Evolutionary conservation across 208 protist genomes (phyloP).

Genomic region (Wallacemonas sp.): DNA sequence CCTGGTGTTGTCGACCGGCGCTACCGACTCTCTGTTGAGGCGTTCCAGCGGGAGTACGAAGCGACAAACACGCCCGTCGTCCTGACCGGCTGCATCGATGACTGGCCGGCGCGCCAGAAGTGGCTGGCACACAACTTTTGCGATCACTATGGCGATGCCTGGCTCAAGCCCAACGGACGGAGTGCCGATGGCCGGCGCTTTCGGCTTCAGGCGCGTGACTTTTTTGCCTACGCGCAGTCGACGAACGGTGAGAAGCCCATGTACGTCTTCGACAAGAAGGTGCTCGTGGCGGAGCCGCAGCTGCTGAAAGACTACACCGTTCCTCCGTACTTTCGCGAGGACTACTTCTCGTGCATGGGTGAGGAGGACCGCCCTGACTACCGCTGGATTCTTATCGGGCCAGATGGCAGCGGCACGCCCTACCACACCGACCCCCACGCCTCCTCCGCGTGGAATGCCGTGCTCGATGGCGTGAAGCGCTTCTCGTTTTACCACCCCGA

Average conservation of each 20-base stretch:
- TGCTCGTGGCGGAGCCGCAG: constrained; percentile 4
- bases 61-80: constrained; percentile 32
- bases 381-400: constrained; percentile 40
- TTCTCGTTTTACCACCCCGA: constrained; percentile 44
- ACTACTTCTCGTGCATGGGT: constrained; percentile 36
- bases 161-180: constrained; percentile 39
- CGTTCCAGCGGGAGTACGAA: constrained; percentile 35
- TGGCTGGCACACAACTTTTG: constrained; percentile 24
- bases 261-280: constrained; percentile 56
- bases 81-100: constrained; percentile 37
- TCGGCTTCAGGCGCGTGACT: constrained; percentile 28
- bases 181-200: constrained; percentile 27
- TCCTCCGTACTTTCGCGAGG: constrained; percentile 31
- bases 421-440: constrained; percentile 50
- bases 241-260: constrained; percentile 41
- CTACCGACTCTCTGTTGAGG: constrained; percentile 17
- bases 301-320: constrained; percentile 30
- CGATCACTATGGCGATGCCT: constrained; percentile 1
- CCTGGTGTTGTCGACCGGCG: constrained; percentile 25
- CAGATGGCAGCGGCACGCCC: constrained; percentile 35
- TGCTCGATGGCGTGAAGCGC: constrained; percentile 36
- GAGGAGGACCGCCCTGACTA: constrained; percentile 46
- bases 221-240: constrained; percentile 26
- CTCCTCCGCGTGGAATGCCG: constrained; percentile 47
- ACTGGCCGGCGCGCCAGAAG: constrained; percentile 23